phyloP scores from a whole-genome alignment of 768 basidiomycete species.

The Rhodosporidiobolus odoratus region DNA sequence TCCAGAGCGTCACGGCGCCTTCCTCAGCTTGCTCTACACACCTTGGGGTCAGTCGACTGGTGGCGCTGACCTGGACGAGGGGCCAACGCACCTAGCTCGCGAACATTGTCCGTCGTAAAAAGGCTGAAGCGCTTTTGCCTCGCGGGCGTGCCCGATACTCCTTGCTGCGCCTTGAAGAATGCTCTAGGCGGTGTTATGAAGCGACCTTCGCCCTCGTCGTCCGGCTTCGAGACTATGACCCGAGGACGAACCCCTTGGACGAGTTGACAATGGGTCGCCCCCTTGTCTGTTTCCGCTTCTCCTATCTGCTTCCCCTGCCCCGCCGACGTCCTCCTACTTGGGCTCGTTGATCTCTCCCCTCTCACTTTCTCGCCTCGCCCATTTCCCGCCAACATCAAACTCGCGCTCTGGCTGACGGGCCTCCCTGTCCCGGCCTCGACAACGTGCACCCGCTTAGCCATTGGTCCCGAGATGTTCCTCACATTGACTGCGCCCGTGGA shows the following conservation, averaged over 20 bases:
- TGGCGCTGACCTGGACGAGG: background rate
- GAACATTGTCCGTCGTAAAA: background rate
- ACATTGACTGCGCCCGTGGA: background rate
- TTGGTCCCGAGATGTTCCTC: background rate
- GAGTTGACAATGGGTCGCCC: background rate
- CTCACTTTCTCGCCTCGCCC: background rate
- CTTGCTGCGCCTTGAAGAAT: background rate
- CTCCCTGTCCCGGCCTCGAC: background rate
- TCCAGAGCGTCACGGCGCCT: slow-evolving; percentile 1
- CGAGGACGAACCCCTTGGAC: too few species aligned
- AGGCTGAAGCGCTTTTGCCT: background rate
- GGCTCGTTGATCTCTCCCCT: background rate
- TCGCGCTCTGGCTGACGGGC: background rate
- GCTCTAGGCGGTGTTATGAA: background rate
- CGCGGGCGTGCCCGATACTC: background rate
- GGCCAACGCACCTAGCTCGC: background rate
- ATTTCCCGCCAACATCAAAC: background rate
- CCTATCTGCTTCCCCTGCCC: background rate
- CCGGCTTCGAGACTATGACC: background rate
- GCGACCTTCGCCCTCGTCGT: background rate
- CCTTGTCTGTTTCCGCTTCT: background rate
- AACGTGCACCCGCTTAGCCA: background rate
- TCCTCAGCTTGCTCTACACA: background rate
- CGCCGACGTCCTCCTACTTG: slow-evolving; percentile 1
- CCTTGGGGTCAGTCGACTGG: background rate